Percentiles rank a stretch among this genome's conserved stretches.
phyloP scores from a whole-genome alignment of 106 monocot genomes.

The Chionographis japonica region DNA sequence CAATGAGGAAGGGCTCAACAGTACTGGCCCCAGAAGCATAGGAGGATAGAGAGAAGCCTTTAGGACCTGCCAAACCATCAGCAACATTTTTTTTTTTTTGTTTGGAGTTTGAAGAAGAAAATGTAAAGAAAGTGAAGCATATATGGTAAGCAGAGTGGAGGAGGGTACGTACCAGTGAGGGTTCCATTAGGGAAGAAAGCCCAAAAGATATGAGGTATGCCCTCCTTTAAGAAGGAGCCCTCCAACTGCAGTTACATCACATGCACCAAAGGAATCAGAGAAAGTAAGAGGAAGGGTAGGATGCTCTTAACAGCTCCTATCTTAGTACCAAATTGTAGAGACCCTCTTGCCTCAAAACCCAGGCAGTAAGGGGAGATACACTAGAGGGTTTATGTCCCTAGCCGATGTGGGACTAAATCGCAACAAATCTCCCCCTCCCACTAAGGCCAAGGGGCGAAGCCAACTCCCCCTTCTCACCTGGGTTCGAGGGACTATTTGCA shows the following conservation, averaged over 20 bases:
- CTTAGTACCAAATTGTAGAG: no score
- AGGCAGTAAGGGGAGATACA: no score
- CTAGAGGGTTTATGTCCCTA: no score
- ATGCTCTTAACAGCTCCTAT: no score
- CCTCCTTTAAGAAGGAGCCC: conserved; percentile 71
- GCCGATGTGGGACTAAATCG: no score
- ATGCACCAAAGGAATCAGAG: no score
- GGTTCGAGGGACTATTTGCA: no score
- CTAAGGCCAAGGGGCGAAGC: no score
- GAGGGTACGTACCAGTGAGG: conserved; percentile 43
- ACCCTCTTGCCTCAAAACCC: no score
- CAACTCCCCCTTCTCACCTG: no score
- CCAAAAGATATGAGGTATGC: conserved; percentile 68
- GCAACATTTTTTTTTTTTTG: not conserved
- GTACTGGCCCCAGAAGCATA: conserved; percentile 62
- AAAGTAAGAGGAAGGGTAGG: no score
- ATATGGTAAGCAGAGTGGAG: not conserved
- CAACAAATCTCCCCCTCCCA: no score
- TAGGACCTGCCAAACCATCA: conserved; percentile 51
- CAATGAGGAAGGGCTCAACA: conserved; percentile 81
- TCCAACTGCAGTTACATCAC: conserved; percentile 43
- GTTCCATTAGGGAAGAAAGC: conserved; percentile 77
- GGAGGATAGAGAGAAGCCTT: conserved; percentile 68
- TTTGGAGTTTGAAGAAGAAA: not conserved
- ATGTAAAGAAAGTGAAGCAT: not conserved